A percentile compares a stretch with the other conserved stretches of the same genome.
phyloP scores from a whole-genome alignment of 768 basidiomycete genomes.

The Clitopilus passeckerianus region DNA sequence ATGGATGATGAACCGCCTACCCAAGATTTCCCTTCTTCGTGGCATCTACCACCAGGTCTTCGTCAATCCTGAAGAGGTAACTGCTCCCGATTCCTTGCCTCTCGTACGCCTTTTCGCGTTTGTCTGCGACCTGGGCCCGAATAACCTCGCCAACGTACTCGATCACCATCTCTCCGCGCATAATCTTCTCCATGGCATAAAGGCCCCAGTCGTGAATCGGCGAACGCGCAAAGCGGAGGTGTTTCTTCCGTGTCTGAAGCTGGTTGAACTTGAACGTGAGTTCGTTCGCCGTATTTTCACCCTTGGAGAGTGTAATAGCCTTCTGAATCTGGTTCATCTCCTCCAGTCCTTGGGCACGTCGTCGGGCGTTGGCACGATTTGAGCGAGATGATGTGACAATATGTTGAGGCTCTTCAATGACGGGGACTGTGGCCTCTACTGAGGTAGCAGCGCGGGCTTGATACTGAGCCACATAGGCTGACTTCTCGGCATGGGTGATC shows the following conservation, averaged over 20 bases:
- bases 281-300: slow-evolving; percentile 66
- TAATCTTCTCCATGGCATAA: slow-evolving; percentile 96
- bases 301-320: slow-evolving; percentile 69
- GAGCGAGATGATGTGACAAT: slow-evolving; percentile 76
- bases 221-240: slow-evolving; percentile 88
- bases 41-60: slow-evolving; percentile 96
- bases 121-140: slow-evolving; percentile 91
- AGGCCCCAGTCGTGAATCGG: slow-evolving; percentile 99
- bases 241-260: slow-evolving; percentile 96
- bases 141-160: slow-evolving; percentile 99
- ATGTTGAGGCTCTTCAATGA: slow-evolving; percentile 39
- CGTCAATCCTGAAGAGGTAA: slow-evolving; percentile 97
- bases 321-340: slow-evolving; percentile 90
- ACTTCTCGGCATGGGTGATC: slow-evolving; percentile 88
- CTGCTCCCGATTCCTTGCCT: slow-evolving; percentile 96
- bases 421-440: slow-evolving; percentile 31
- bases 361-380: slow-evolving; percentile 88
- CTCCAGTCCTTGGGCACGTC: slow-evolving; percentile 89
- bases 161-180: slow-evolving; percentile 96
- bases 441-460: slow-evolving; percentile 49
- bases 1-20: slow-evolving; percentile 41
- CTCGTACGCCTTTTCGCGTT: slow-evolving; percentile 95
- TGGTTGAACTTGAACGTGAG: slow-evolving; percentile 97
- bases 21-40: slow-evolving; percentile 99
- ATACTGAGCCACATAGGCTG: slow-evolving; percentile 88